These are phyloP conservation scores for Nemania sp. DNA, from an alignment of 2,329 filamentous ascomycete species.

Conservation along the genomic window DNA sequence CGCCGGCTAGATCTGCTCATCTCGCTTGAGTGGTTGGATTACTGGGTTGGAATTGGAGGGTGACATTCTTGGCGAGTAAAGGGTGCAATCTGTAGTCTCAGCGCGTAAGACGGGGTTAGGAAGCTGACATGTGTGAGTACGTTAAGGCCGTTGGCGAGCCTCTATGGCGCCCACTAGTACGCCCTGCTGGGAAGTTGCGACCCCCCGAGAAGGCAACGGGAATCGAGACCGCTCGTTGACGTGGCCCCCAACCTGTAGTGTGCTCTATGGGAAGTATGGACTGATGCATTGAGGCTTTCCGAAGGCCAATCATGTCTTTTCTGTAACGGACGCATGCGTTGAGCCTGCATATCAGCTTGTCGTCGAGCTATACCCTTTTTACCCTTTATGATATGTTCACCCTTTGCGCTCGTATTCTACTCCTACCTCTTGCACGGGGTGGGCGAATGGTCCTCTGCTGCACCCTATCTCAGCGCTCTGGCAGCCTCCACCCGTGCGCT, in stretches of 20 bases:
- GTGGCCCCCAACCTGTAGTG: not conserved
- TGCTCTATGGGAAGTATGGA: not conserved
- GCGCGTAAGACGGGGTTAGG: too few species aligned
- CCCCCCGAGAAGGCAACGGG: not conserved
- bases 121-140: too few species aligned
- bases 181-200: not conserved
- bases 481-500: not conserved
- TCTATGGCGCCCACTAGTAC: not conserved
- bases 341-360: not conserved
- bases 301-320: not conserved
- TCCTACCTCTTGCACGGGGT: not conserved
- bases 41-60: not conserved
- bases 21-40: not conserved
- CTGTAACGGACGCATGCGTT: not conserved
- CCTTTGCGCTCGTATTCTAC: not conserved
- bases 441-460: not conserved
- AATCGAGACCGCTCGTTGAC: not conserved
- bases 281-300: not conserved
- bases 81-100: not conserved
- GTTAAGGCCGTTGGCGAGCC: too few species aligned
- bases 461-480: conserved; percentile 5
- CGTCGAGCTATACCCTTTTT: not conserved
- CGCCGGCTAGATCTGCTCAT: not conserved
- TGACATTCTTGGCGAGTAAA: conserved; percentile 15
- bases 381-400: not conserved